phyloP scores from a whole-genome alignment of 306 rosid genomes.

The Parietaria judaica region DNA sequence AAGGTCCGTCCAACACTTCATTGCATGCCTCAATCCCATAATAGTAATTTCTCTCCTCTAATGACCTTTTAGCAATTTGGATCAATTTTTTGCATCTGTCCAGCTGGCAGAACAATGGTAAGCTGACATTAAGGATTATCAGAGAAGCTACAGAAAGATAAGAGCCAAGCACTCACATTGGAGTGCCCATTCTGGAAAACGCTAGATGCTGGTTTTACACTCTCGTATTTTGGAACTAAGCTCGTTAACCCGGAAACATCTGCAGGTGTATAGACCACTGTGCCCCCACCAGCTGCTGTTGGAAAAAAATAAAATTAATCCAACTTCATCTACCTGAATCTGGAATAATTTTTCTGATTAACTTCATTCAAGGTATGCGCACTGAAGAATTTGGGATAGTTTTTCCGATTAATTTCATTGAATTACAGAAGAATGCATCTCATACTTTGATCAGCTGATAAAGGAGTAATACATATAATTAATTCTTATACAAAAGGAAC shows the following conservation, averaged over 20 bases:
- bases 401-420: no score
- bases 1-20: slow-evolving; percentile 68
- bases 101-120: slow-evolving; percentile 48
- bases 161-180: background rate
- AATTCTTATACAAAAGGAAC: background rate
- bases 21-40: slow-evolving; percentile 86
- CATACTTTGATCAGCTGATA: no score
- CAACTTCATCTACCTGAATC: background rate
- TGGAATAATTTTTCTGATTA: no score
- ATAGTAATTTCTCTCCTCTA: slow-evolving; percentile 38
- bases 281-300: slow-evolving; percentile 50
- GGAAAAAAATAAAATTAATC: slow-evolving; percentile 3
- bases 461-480: background rate
- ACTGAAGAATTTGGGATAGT: no score
- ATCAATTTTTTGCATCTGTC: slow-evolving; percentile 66
- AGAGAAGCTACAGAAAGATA: slow-evolving; percentile 4
- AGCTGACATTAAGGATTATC: slow-evolving; percentile 13
- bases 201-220: slow-evolving; percentile 40
- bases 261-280: slow-evolving; percentile 71
- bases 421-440: no score
- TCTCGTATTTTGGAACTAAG: slow-evolving; percentile 47
- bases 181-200: slow-evolving; percentile 35
- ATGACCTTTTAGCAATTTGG: slow-evolving; percentile 49
- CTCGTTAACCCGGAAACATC: slow-evolving; percentile 56
- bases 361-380: no score